phyloP scores from a whole-genome alignment of 306 rosid species.

The cucumber (Cucumis sativus) region DNA sequence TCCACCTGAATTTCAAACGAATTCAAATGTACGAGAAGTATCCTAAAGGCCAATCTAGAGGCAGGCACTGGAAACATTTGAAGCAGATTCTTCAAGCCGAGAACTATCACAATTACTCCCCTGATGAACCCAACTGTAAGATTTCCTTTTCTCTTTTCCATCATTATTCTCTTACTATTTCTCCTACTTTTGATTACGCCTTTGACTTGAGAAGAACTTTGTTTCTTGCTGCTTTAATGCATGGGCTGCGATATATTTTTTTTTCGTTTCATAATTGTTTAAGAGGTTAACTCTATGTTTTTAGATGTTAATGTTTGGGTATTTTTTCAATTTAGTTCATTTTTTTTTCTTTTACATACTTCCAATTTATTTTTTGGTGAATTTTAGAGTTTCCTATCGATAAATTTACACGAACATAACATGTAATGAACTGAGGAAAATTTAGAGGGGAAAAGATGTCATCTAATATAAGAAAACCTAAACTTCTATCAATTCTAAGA shows the following conservation, averaged over 20 bases:
- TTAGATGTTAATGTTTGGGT: background rate
- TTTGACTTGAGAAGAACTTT: background rate
- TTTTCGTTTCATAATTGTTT: background rate
- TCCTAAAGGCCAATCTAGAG: constrained; percentile 83
- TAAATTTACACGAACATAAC: background rate
- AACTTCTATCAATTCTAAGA: background rate
- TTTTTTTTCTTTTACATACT: background rate
- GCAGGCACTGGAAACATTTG: constrained; percentile 93
- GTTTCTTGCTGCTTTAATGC: background rate
- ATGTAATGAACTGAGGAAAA: background rate
- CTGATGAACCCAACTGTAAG: constrained; percentile 77
- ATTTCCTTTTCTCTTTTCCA: background rate
- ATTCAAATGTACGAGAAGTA: constrained; percentile 86
- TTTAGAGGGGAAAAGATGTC: background rate
- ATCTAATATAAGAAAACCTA: background rate
- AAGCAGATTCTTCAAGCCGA: constrained; percentile 94
- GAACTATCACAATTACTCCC: constrained; percentile 53
- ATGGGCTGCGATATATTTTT: background rate
- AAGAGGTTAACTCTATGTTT: background rate
- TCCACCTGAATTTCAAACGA: constrained; percentile 58
- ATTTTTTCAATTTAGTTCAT: background rate
- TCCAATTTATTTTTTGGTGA: background rate
- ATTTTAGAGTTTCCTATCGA: background rate
- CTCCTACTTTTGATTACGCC: background rate
- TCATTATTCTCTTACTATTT: background rate